Evolutionary conservation across 1,284 basidiomycete species (phyloP).

Genomic region (Leccinum pachyderme): DNA sequence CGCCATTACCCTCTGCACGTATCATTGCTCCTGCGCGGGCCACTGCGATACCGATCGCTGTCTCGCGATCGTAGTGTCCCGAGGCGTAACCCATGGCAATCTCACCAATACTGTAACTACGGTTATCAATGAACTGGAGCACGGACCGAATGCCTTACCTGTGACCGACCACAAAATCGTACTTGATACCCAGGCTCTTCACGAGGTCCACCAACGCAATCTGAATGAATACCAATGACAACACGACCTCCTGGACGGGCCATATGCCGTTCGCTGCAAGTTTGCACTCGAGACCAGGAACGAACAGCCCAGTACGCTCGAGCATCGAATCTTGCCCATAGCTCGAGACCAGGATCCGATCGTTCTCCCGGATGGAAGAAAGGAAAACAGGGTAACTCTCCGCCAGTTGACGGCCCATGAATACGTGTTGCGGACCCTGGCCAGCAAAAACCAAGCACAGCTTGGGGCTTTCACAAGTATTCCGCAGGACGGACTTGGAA

Average conservation of each 20-base stretch:
- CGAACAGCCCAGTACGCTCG: conserved; percentile 32
- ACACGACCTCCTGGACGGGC: conserved; percentile 32
- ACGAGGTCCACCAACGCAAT: conserved; percentile 30
- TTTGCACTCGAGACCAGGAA: conserved; percentile 27
- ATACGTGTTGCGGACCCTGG: conserved; percentile 32
- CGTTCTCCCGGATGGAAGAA: conserved; percentile 26
- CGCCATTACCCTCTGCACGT: conserved; percentile 30
- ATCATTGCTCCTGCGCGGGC: conserved; percentile 33
- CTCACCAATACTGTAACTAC: conserved; percentile 28
- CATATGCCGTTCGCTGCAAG: conserved; percentile 27
- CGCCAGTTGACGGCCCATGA: conserved; percentile 33
- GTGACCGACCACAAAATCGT: conserved; percentile 33
- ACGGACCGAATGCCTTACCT: conserved; percentile 16
- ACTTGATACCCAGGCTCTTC: conserved; percentile 27
- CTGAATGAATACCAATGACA: conserved; percentile 32
- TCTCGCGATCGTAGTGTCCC: conserved; percentile 34
- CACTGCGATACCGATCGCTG: conserved; percentile 29
- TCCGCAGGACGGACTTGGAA: conserved; percentile 25
- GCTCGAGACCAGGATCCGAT: conserved; percentile 24
- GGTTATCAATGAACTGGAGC: neutral
- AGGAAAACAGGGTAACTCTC: conserved; percentile 30
- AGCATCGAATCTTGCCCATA: conserved; percentile 30
- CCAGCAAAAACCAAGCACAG: conserved; percentile 33
- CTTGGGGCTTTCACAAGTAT: conserved; percentile 21
- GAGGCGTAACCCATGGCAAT: conserved; percentile 36